Evolutionary conservation across 306 rosid genomes (phyloP), one percentile per base, ranked within the genome.

Genomic region (Vigna reflexopilosa): DNA sequence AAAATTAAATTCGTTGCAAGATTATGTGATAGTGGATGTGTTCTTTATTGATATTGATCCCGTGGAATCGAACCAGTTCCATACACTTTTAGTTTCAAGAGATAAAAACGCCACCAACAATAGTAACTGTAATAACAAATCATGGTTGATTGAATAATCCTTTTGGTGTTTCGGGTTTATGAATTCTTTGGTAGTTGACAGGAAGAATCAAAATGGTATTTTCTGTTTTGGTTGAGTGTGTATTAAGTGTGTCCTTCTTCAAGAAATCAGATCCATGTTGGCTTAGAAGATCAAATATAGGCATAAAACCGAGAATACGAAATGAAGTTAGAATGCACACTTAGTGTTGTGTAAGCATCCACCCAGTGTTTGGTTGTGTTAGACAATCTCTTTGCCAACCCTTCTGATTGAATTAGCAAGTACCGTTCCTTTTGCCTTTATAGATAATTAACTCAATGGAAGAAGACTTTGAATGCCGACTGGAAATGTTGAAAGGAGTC

Each of bases 341-440:
- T 48, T n/a, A 16, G 28, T 15, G 75, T 30, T 30, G 30, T 5
- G 19, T 30, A 30, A 49, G 75, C 56, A 47, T 15, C 58, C 24
- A 13, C 42, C 73, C 40, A 14, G 16, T 58, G 45, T 48, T 69
- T 48, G 62, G 30, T 49, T 50, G 4, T 32, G 32, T 51, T 51
- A 11, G 30, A 10, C 32, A 30, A 30, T 50, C 30, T 15, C n/a
- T 67, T 45, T 48, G 57, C 16, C 49, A 30, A 30, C 51, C 76
- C 51, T 52, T 17, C 76, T 36, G 36, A n/a, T 38, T 36, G 66
- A 54, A 72, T 54, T 54, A 72, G 44, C 50, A 54, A 45, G 13
- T n/a, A 36, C 20, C 36, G 9, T 19, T 52, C 77, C 44, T 42
- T 20, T 42, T 73, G 22, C 51, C 38, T 71, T 51, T 38, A 42